phyloP scores from a whole-genome alignment of 208 protist species.

The Trypanosoma avium region DNA sequence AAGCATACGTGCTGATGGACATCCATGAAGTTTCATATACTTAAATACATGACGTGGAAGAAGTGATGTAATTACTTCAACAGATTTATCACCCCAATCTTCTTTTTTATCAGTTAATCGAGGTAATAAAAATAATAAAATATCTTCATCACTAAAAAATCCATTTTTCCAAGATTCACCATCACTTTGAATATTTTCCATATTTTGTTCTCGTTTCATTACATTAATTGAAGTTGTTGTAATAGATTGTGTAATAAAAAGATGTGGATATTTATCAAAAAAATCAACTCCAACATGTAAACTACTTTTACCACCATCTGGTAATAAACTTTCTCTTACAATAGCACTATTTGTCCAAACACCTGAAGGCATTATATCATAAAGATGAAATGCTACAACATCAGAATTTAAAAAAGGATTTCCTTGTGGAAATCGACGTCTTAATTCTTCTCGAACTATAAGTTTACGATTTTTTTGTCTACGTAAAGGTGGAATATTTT shows the following conservation, averaged over 20 bases:
- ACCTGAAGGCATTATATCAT: conserved; percentile 30
- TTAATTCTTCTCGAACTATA: conserved; percentile 34
- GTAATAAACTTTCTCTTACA: conserved; percentile 25
- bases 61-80: conserved; percentile 6
- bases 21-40: conserved; percentile 1
- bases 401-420: conserved; percentile 33
- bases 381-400: conserved; percentile 37
- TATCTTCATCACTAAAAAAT: conserved; percentile 24
- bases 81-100: conserved; percentile 16
- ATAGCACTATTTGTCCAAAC: conserved; percentile 20
- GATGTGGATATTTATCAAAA: conserved; percentile 32
- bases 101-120: conserved; percentile 17
- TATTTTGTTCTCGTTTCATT: conserved; percentile 31
- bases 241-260: conserved; percentile 34
- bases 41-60: conserved; percentile 30
- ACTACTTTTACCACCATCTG: conserved; percentile 26
- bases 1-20: neutral
- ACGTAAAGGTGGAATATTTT: conserved; percentile 15
- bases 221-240: conserved; percentile 30
- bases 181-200: conserved; percentile 25
- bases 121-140: conserved; percentile 19
- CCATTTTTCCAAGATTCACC: conserved; percentile 7
- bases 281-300: conserved; percentile 42
- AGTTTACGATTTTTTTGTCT: conserved; percentile 21
- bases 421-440: conserved; percentile 32